Conservation (phyloP, 805 yeast genomes). For the Pichia nanzhaoensis region DNA sequence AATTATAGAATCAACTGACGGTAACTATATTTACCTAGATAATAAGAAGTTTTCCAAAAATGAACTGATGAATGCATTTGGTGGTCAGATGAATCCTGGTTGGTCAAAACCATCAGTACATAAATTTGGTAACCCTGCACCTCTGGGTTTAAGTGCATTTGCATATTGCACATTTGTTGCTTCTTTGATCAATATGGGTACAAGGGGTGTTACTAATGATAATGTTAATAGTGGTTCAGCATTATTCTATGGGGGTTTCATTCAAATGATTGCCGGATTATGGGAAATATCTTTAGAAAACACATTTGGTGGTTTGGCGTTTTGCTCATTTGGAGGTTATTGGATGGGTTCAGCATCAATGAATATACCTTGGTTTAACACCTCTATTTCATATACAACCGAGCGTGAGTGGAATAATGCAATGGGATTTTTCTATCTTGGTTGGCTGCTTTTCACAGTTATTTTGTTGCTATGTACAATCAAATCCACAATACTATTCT, state of each 20-base stretch:
- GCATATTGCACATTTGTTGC: conserved; percentile 64
- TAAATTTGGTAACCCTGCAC: conserved; percentile 63
- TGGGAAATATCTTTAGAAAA: conserved; percentile 68
- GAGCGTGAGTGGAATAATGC: conserved; percentile 41
- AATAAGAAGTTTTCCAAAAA: too few species aligned
- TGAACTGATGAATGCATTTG: too few species aligned
- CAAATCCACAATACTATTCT: conserved; percentile 46
- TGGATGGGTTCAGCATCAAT: conserved; percentile 72
- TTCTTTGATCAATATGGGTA: conserved; percentile 54
- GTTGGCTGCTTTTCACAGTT: conserved; percentile 59
- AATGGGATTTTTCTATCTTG: conserved; percentile 49
- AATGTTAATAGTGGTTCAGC: conserved; percentile 59
- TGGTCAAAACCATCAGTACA: conserved; percentile 22
- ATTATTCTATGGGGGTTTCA: conserved; percentile 64
- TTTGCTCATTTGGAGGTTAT: conserved; percentile 60
- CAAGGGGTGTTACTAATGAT: conserved; percentile 55
- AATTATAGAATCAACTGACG: too few species aligned
- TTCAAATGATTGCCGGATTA: conserved; percentile 66
- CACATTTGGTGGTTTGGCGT: conserved; percentile 65
- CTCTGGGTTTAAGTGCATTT: conserved; percentile 65
- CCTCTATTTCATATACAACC: conserved; percentile 41
- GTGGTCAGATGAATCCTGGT: too few species aligned
- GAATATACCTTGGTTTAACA: conserved; percentile 49
- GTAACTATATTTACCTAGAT: too few species aligned
- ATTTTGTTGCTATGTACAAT: conserved; percentile 48